These are phyloP conservation scores for Penium margaritaceum DNA, from an alignment of 139 green algal species.

Conservation along the genomic window DNA sequence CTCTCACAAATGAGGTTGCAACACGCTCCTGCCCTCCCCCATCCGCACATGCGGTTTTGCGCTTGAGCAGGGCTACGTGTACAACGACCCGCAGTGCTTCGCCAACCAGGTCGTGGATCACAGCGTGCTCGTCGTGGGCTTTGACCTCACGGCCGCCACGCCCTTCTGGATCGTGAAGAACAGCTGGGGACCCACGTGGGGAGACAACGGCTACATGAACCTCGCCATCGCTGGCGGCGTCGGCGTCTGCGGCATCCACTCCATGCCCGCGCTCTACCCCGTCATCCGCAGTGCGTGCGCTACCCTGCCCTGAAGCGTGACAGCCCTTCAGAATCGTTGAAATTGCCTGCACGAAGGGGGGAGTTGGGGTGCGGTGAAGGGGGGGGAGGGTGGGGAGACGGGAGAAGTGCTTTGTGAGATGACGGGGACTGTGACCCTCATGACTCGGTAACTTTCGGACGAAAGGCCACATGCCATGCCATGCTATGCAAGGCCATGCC, in stretches of 20 bases:
- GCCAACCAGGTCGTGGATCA: neutral
- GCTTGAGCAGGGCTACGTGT: neutral
- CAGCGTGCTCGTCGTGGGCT: conserved; percentile 1
- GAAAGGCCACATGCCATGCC: too few species aligned
- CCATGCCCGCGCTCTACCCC: neutral
- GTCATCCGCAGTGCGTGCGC: neutral
- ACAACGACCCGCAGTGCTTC: neutral
- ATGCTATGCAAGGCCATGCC: too few species aligned
- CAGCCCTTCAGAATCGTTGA: neutral
- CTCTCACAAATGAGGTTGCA: neutral
- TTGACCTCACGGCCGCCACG: neutral
- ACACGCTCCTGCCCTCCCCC: neutral
- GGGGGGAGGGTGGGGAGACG: too few species aligned
- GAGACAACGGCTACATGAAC: conserved; percentile 4
- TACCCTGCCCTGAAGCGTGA: neutral
- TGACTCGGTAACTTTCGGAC: too few species aligned
- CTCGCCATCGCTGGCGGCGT: neutral
- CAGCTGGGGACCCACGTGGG: neutral
- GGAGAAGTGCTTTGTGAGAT: too few species aligned
- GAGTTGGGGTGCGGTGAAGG: too few species aligned
- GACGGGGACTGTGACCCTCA: too few species aligned
- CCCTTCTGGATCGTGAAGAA: neutral
- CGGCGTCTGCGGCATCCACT: neutral
- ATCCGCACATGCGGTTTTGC: neutral
- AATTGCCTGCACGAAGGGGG: too few species aligned